phyloP scores from a whole-genome alignment of 208 protist species.

The Phytomonas sp. region DNA sequence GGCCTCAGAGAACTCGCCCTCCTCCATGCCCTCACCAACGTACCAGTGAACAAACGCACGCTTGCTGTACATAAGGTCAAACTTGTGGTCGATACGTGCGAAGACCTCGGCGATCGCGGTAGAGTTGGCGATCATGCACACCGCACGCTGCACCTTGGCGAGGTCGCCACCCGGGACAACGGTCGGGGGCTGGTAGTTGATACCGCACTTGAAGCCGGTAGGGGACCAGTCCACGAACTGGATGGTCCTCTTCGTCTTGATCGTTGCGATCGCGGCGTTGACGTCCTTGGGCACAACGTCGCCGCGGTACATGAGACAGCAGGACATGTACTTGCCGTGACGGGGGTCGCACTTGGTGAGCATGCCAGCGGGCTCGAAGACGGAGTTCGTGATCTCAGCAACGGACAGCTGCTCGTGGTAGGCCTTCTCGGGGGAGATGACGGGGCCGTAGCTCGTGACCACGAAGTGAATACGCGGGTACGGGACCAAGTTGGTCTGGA shows the following conservation, averaged over 20 bases:
- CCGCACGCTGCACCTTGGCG: conserved; percentile 89
- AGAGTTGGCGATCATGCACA: conserved; percentile 94
- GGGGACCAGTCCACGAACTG: conserved; percentile 97
- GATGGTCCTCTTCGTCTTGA: conserved; percentile 94
- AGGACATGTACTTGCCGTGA: conserved; percentile 97
- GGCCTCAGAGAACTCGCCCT: conserved; percentile 86
- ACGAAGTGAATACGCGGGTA: conserved; percentile 95
- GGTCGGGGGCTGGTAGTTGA: conserved; percentile 97
- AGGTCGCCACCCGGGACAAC: conserved; percentile 93
- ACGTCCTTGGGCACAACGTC: conserved; percentile 97
- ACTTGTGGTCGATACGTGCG: conserved; percentile 92
- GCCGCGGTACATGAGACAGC: conserved; percentile 96
- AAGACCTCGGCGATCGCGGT: conserved; percentile 94
- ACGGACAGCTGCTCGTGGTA: conserved; percentile 93
- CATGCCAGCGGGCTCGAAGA: conserved; percentile 92
- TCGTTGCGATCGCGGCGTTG: conserved; percentile 85
- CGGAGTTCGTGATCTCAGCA: conserved; percentile 90
- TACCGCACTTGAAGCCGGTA: conserved; percentile 97
- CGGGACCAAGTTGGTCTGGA: conserved; percentile 9
- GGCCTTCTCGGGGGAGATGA: conserved; percentile 92
- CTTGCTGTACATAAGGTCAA: conserved; percentile 96
- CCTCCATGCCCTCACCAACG: conserved; percentile 92
- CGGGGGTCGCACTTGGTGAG: conserved; percentile 95
- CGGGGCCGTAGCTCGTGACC: conserved; percentile 90
- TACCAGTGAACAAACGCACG: conserved; percentile 99